Percentiles rank a stretch among this genome's conserved stretches.
These are phyloP conservation scores for Russula olivacea DNA, from an alignment of 768 basidiomycete species.

Conservation along the genomic window DNA sequence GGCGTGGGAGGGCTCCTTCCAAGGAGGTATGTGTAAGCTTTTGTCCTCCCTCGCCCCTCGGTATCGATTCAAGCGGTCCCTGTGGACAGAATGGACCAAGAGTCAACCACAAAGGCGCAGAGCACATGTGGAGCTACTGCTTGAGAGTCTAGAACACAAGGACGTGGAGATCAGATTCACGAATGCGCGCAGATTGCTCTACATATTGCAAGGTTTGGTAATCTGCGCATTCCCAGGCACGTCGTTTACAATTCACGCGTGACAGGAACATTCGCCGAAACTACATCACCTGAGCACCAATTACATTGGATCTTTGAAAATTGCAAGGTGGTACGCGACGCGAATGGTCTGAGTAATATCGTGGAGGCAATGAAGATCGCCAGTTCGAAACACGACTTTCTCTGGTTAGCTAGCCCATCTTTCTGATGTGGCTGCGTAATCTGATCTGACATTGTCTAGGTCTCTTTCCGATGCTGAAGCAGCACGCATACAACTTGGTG, in stretches of 20 bases:
- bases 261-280: slow-evolving; percentile 85
- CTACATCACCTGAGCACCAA: slow-evolving; percentile 88
- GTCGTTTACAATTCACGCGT: slow-evolving; percentile 6
- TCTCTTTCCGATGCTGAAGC: slow-evolving; percentile 71
- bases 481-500: slow-evolving; percentile 61
- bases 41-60: not conserved
- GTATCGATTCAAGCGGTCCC: slow-evolving; percentile 22
- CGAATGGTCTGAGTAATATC: slow-evolving; percentile 77
- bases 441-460: slow-evolving; percentile 36
- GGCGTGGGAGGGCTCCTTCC: slow-evolving; percentile 82
- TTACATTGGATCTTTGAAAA: slow-evolving; percentile 95
- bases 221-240: slow-evolving; percentile 9
- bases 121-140: slow-evolving; percentile 68
- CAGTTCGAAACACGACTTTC: slow-evolving; percentile 75
- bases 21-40: slow-evolving; percentile 49
- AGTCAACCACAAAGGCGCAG: slow-evolving; percentile 55
- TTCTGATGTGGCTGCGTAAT: not conserved
- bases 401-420: slow-evolving; percentile 47
- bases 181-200: slow-evolving; percentile 81
- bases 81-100: slow-evolving; percentile 68
- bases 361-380: slow-evolving; percentile 89
- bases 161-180: slow-evolving; percentile 80
- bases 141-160: slow-evolving; percentile 84
- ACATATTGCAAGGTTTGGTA: slow-evolving; percentile 79
- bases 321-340: slow-evolving; percentile 74